Evolutionary conservation across 2,329 filamentous ascomycete genomes (phyloP).

Genomic region (Botryotinia narcissicola): DNA sequence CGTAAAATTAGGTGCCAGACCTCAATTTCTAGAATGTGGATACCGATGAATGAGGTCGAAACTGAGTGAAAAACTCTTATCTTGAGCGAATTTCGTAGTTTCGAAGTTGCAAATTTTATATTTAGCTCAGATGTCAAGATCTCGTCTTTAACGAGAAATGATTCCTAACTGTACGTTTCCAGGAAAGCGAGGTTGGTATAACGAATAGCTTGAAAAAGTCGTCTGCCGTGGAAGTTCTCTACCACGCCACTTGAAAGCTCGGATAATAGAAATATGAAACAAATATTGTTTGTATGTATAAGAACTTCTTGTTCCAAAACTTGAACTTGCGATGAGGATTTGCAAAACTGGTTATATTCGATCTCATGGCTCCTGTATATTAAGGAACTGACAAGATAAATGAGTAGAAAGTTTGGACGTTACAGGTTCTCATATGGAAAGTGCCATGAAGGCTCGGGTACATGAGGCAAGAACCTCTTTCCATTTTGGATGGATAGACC

Average conservation of each 20-base stretch:
- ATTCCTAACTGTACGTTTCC: neutral
- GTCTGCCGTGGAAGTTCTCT: neutral
- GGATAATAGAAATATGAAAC: neutral
- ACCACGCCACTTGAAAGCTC: neutral
- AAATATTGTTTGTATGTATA: neutral
- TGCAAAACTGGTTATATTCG: neutral
- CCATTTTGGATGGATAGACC: neutral
- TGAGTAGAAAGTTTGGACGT: neutral
- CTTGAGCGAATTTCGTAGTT: neutral
- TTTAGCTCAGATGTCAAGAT: neutral
- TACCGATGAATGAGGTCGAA: neutral
- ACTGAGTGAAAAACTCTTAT: neutral
- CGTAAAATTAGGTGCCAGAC: neutral
- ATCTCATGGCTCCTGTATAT: neutral
- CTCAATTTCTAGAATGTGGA: neutral
- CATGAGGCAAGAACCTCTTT: neutral
- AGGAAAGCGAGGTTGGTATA: neutral
- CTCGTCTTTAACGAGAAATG: neutral
- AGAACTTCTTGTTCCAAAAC: neutral
- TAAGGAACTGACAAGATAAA: neutral
- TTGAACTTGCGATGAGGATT: neutral
- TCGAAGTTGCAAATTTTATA: neutral
- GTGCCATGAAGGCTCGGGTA: neutral
- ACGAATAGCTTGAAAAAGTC: neutral
- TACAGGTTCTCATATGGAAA: neutral